Evolutionary conservation across 768 basidiomycete species (phyloP), one percentile per base, ranked within the genome.

Genomic region (Inosperma sp.): DNA sequence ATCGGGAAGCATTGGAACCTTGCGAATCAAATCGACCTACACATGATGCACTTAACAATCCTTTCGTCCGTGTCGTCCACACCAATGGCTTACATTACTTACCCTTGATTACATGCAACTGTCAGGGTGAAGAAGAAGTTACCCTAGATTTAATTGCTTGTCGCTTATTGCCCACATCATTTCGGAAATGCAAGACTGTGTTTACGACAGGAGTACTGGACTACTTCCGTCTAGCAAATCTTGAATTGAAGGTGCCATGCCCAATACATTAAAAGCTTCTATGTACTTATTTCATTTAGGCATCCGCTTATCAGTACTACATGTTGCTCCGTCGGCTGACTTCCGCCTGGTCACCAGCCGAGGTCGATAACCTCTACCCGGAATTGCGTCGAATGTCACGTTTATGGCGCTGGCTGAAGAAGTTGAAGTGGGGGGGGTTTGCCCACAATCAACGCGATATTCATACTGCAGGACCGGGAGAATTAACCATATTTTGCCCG

Each of bases 401-500:
- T 7, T 19, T 56, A 2, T 62, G 58, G 56, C 27, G 49, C 9
- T 53, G 51, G 43, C 42, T 60, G 16, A 58, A 56, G 23, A 48
- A 55, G 13, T 25, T 49, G 27, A 57, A 56, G 21, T 55, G 58
- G 48, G n/a, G n/a, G n/a, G n/a, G n/a, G n/a, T n/a, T n/a, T n/a
- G 21, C n/a, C 23, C 59, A 59, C 10, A 55, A 50, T 37, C 57
- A 52, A 1, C 56, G 55, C 19, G 44, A 33, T 14, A 23, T 2
- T 3, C 26, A 43, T 5, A 5, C 44, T 5, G 39, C 48, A 4
- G 14, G 5, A 5, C 21, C n/a, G 0, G 53, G 48, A 0, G 45
- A 54, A 16, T 33, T 59, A 3, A 42, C 50, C 3, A 43, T 46
- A 2, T 62, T 64, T 25, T 68, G 65, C 34, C 49, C 61, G 0